Base-by-base conservation (phyloP, 371 early-diverging fungal genomes). In the Rhizopus arrhizus region DNA sequence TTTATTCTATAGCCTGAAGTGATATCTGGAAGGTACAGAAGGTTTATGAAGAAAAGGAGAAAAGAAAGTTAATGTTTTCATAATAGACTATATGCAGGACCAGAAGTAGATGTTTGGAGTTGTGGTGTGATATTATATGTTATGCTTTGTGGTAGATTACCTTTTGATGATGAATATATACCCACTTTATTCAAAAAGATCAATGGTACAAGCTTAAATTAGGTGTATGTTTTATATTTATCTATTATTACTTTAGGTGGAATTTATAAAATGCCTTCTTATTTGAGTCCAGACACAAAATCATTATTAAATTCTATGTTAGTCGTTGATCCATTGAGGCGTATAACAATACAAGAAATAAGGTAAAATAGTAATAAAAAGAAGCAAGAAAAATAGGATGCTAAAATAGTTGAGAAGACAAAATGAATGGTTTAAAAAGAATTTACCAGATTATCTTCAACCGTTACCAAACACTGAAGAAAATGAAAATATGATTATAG, bases 51-150 rank as follows among this genome's bases (percentile, higher is more conserved):
- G 10, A 40, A 10, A 40, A 40, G 40, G 10, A 7, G 2, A 53
- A 38, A 9, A 47, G 7, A 22, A 33, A 9, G 8, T 40, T 13
- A 46, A 10, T 32, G n/a, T 54, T 33, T 42, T 4, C 45, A 5
- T 12, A 29, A 68, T 15, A 84, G 87, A 57, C 70, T 94, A 35
- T 99, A 99, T 69, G 94, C 94, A 28, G 99, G 99, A 10, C 96
- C 98, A 5, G 99, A 98, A 77, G 96, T 99, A 5, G 99, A 99
- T 82, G 94, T 99, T 2, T 99, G 99, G 99, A 93, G 94, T 67
- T 94, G 97, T 68, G 99, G 99, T 28, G 98, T 99, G 5, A 96
- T 99, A 59, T 82, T 99, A 15, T 99, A 98, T 72, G 99, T 98
- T n/a, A 95, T 99, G 96, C 85, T 99, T n/a, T 95, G 95, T 73